A percentile compares a stretch with the other conserved stretches of the same genome.
phyloP scores from a whole-genome alignment of 139 green algal genomes.

The Picochlorum sp. region DNA sequence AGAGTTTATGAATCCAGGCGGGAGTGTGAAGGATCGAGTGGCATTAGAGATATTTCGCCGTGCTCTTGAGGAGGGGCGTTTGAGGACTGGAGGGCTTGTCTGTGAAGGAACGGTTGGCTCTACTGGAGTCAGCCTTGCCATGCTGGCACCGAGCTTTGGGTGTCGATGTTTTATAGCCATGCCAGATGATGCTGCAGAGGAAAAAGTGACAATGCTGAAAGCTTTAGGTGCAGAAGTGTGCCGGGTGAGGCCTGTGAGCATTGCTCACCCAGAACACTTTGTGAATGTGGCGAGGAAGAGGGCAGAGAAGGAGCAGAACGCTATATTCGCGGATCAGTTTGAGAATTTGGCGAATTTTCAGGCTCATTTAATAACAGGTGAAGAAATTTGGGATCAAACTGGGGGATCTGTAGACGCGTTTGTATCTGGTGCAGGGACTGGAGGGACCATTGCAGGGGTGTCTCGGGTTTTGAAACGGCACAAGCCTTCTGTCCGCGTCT shows the following conservation, averaged over 20 bases:
- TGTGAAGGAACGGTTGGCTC: conserved; percentile 75
- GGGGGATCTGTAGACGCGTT: conserved; percentile 75
- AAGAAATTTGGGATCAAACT: conserved; percentile 83
- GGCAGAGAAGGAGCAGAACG: conserved; percentile 36
- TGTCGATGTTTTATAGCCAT: conserved; percentile 75
- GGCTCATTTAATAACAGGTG: conserved; percentile 63
- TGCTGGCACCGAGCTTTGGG: conserved; percentile 54
- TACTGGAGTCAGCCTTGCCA: conserved; percentile 82
- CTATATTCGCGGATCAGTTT: conserved; percentile 93
- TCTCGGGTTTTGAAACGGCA: conserved; percentile 53
- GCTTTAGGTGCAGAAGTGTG: conserved; percentile 64
- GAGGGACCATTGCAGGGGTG: conserved; percentile 88
- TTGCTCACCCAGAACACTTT: conserved; percentile 87
- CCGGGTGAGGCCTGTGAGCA: conserved; percentile 81
- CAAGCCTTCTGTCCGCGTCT: conserved; percentile 29
- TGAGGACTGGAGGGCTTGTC: conserved; percentile 67
- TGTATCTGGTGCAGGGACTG: conserved; percentile 85
- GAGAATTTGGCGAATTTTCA: conserved; percentile 84
- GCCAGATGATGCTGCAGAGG: conserved; percentile 84
- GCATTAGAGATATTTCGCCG: conserved; percentile 75
- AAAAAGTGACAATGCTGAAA: conserved; percentile 71
- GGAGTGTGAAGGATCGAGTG: conserved; percentile 85
- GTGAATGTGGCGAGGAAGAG: conserved; percentile 74
- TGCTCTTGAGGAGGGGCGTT: conserved; percentile 45
- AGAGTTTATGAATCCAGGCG: conserved; percentile 89